Conservation (phyloP, 2,329 filamentous ascomycete species). For the Aspergillus sp. region DNA sequence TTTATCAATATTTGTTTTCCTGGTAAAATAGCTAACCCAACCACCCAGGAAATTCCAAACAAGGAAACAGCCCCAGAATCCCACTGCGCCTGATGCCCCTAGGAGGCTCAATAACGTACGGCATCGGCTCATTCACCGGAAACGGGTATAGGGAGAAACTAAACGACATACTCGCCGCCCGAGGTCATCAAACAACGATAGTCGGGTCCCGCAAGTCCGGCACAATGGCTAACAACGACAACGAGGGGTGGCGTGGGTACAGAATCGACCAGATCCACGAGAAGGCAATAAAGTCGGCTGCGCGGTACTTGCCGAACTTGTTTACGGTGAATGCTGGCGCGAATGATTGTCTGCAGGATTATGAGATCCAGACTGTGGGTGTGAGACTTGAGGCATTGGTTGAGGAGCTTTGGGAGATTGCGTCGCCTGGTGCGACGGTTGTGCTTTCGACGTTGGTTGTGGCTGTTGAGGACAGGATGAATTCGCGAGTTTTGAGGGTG, state of each 20-base stretch:
- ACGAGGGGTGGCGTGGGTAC: no score
- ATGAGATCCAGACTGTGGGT: background rate
- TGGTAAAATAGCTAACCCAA: background rate
- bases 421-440: background rate
- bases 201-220: no score
- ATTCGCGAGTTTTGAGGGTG: background rate
- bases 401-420: background rate
- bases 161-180: no score
- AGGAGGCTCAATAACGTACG: slow-evolving; percentile 17
- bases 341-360: background rate
- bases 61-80: background rate
- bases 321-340: slow-evolving; percentile 11
- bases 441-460: slow-evolving; percentile 9
- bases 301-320: slow-evolving; percentile 3
- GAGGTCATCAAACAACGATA: no score
- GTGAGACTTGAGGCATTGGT: background rate
- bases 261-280: no score
- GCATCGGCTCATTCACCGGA: slow-evolving; percentile 5
- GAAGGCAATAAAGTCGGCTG: background rate
- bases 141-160: slow-evolving; percentile 15
- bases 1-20: no score
- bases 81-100: slow-evolving; percentile 8
- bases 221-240: no score
- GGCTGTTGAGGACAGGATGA: background rate
- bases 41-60: background rate